These are phyloP conservation scores for Plasmopara viticola DNA, from an alignment of 352 stramenopile genomes.

Conservation along the genomic window DNA sequence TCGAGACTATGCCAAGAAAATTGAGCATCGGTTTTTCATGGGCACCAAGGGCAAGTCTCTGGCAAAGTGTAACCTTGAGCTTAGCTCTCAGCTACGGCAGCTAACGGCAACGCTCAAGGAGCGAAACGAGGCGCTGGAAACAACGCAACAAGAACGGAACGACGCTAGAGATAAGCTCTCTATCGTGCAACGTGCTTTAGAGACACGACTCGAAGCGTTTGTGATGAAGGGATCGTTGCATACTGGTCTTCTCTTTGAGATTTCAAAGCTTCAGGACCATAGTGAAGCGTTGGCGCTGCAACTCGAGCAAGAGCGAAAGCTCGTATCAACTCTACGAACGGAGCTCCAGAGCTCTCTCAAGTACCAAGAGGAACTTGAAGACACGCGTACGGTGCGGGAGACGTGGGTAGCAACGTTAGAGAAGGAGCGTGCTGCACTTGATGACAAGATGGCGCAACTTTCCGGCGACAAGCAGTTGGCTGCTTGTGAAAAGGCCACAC, in stretches of 20 bases:
- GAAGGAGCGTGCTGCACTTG: conserved; percentile 35
- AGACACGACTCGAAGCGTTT: conserved; percentile 59
- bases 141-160: conserved; percentile 27
- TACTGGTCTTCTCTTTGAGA: conserved; percentile 69
- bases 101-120: conserved; percentile 31
- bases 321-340: conserved; percentile 24
- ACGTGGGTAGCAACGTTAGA: conserved; percentile 48
- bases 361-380: conserved; percentile 40
- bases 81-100: conserved; percentile 34
- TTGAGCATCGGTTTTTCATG: conserved; percentile 79
- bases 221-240: conserved; percentile 64
- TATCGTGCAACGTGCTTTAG: conserved; percentile 68
- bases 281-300: conserved; percentile 54
- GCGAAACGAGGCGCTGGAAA: conserved; percentile 18
- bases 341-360: conserved; percentile 26
- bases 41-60: conserved; percentile 58
- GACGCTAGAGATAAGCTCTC: conserved; percentile 45
- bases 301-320: conserved; percentile 46
- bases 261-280: conserved; percentile 67
- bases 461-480: conserved; percentile 45
- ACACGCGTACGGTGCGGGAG: conserved; percentile 47
- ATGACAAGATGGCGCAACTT: conserved; percentile 37
- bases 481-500: conserved; percentile 60
- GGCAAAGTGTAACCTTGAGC: conserved; percentile 57
- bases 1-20: conserved; percentile 80